Percentiles rank a stretch among this genome's conserved stretches.
phyloP scores from a whole-genome alignment of 1,284 basidiomycete species.

The Trichosporon asahii region DNA sequence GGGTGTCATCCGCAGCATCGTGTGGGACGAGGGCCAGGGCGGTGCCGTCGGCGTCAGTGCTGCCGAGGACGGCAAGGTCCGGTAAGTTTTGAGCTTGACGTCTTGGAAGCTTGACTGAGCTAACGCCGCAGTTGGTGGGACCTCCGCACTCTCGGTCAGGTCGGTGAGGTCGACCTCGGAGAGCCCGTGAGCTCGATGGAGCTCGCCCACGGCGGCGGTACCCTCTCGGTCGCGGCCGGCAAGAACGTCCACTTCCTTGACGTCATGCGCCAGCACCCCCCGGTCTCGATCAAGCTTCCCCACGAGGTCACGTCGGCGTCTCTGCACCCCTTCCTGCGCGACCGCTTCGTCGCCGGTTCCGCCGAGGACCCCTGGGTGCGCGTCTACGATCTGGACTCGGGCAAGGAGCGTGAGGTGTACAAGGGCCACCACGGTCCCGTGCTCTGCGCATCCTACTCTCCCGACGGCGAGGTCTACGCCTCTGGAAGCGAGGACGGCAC shows the following conservation, averaged over 20 bases:
- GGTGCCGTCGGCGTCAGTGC: slow-evolving; percentile 76
- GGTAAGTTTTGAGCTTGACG: slow-evolving; percentile 57
- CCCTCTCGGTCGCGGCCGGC: slow-evolving; percentile 84
- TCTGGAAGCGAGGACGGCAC: slow-evolving; percentile 80
- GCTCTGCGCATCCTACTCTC: slow-evolving; percentile 87
- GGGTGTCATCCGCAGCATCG: slow-evolving; percentile 83
- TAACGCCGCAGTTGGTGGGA: slow-evolving; percentile 83
- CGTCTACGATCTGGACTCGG: slow-evolving; percentile 80
- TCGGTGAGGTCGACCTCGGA: slow-evolving; percentile 68
- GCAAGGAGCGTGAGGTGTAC: slow-evolving; percentile 81
- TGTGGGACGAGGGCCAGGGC: slow-evolving; percentile 74
- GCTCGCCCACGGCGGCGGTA: slow-evolving; percentile 73
- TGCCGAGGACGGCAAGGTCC: slow-evolving; percentile 84
- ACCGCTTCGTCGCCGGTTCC: slow-evolving; percentile 91
- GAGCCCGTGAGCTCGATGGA: slow-evolving; percentile 92
- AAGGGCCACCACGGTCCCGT: slow-evolving; percentile 98
- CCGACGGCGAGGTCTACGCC: slow-evolving; percentile 97
- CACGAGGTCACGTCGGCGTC: slow-evolving; percentile 87
- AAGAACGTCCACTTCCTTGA: slow-evolving; percentile 80
- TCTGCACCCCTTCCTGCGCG: slow-evolving; percentile 80
- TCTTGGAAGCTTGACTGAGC: background rate
- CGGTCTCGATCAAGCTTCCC: slow-evolving; percentile 57
- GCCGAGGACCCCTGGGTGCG: slow-evolving; percentile 92
- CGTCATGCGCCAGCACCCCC: slow-evolving; percentile 56
- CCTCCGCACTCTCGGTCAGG: slow-evolving; percentile 69